Base-by-base conservation (phyloP, 345 rosid genomes). In the Populus ilicifolia region DNA sequence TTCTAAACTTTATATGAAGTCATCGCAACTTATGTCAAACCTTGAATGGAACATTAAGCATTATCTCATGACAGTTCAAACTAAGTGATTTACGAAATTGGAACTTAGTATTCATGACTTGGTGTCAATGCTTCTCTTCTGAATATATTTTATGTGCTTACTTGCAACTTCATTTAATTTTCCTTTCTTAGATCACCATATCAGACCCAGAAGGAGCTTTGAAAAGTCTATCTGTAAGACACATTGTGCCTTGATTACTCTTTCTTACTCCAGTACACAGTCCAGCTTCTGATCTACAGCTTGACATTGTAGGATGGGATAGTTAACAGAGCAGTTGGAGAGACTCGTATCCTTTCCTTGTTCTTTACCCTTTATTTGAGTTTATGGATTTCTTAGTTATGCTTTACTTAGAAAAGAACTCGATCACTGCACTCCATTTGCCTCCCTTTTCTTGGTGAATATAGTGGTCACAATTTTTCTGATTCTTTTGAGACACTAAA, bases 271-370 rank as follows among this genome's bases (percentile, higher is more conserved):
- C 43, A 8, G 61, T 75, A 71, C 54, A n/a, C 16, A 6, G 67
- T 79, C 62, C 43, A 74, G 44, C 73, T 81, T 83, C 85, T 85
- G 70, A 85, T 73, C 8, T 71, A 20, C 18, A 69, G 54, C 72
- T 70, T 81, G 67, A 76, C 75, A 79, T 66, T 87, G 84, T 91
- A 94, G 98, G 80, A 76, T 35, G 98, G 98, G 70, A 85, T 90
- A 82, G 84, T 88, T 69, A 94, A 91, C 77, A 91, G 97, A 80
- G 91, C 95, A 59, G 92, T 93, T 77, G 98, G 95, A 72, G 98
- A 94, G 88, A 93, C 97, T 70, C 93, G 98, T 90, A 93, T 93
- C 95, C 89, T 81, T 84, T 66, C 16, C 21, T 39, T 18, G n/a
- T 38, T 71, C 61, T 30, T 56, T 8, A 1, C 11, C 52, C 33